phyloP scores from a whole-genome alignment of 345 rosid species.

The Melaleuca quinquenervia region DNA sequence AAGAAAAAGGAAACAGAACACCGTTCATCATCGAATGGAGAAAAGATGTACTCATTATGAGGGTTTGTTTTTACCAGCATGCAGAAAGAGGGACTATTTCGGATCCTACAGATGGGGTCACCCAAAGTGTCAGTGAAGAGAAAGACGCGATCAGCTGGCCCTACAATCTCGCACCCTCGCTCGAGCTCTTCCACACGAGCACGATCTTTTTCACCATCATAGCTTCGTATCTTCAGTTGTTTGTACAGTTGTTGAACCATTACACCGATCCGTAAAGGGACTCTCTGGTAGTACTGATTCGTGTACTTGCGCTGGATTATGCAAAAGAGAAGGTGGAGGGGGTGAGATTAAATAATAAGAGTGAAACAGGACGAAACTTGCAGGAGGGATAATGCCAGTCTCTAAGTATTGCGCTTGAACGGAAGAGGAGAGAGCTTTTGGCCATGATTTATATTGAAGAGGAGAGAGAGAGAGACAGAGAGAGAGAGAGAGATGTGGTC shows the following conservation, averaged over 20 bases:
- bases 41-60: not conserved
- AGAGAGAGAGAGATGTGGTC: not conserved
- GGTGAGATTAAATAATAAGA: not conserved
- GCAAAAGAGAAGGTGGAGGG: not conserved
- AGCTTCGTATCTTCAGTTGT: conserved; percentile 37
- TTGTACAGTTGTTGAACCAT: not conserved
- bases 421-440: not conserved
- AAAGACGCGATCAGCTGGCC: conserved; percentile 36
- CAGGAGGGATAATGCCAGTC: not conserved
- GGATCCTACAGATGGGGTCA: conserved; percentile 80
- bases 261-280: not conserved
- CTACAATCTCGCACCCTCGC: conserved; percentile 59
- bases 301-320: not conserved
- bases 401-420: not conserved
- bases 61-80: conserved; percentile 52
- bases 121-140: conserved; percentile 71
- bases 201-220: conserved; percentile 40
- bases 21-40: not conserved
- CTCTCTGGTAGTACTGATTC: not conserved
- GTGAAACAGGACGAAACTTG: not conserved
- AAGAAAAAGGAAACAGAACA: not conserved
- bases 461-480: not conserved
- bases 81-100: conserved; percentile 50
- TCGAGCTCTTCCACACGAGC: conserved; percentile 42
- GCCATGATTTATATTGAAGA: not conserved